Conservation (phyloP, 2,329 filamentous ascomycete genomes). For the Simplicillium aogashimaense region DNA sequence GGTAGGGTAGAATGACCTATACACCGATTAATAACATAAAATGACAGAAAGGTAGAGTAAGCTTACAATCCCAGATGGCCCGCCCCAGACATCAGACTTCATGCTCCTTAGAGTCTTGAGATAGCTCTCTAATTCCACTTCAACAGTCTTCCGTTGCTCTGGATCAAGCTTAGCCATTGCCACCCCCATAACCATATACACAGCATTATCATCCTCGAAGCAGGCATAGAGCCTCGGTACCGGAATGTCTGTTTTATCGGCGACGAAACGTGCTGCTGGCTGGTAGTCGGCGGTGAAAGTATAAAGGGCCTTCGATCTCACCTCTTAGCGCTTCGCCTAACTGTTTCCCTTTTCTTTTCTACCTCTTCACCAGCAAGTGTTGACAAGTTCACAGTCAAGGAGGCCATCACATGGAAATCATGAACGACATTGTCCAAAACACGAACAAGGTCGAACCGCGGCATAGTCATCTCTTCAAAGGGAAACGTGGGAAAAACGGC, state of each 20-base stretch:
- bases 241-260: constrained; percentile 10
- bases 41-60: not conserved
- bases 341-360: no score
- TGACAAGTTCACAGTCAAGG: no score
- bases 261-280: constrained; percentile 10
- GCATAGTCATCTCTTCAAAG: no score
- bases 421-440: no score
- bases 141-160: constrained; percentile 5
- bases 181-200: constrained; percentile 9
- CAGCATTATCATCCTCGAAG: constrained; percentile 10
- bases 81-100: constrained; percentile 10
- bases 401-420: no score
- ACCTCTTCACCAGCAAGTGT: no score
- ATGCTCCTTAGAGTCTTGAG: constrained; percentile 4
- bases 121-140: constrained; percentile 8
- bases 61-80: constrained; percentile 7
- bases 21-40: not conserved
- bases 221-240: constrained; percentile 10
- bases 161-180: constrained; percentile 6
- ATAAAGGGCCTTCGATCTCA: no score
- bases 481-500: no score
- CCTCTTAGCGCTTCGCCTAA: no score
- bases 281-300: no score
- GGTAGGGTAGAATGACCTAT: constrained; percentile 9
- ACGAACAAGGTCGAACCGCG: no score